phyloP scores from a whole-genome alignment of 768 basidiomycete species.

The Phanerochaete sordida region DNA sequence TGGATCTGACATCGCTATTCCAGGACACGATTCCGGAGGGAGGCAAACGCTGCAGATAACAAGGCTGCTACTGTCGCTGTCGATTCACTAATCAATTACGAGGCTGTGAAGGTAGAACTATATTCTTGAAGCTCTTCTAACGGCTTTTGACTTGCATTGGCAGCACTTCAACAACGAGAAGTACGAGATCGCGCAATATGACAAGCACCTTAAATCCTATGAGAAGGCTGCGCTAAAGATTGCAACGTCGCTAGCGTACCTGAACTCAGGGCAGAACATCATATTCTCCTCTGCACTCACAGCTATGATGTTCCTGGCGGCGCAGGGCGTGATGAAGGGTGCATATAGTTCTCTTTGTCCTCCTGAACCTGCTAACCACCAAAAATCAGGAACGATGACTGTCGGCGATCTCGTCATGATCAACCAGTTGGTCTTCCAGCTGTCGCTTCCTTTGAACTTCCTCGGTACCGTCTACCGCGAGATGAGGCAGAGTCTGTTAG shows the following conservation, averaged over 20 bases:
- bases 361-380: neutral
- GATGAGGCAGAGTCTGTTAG: conserved; percentile 90
- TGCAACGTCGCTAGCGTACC: conserved; percentile 85
- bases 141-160: neutral
- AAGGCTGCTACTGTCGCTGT: conserved; percentile 92
- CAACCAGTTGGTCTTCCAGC: conserved; percentile 96
- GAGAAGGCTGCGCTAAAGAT: conserved; percentile 94
- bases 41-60: conserved; percentile 96
- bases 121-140: neutral
- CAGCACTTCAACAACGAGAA: conserved; percentile 98
- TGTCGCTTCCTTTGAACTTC: conserved; percentile 95
- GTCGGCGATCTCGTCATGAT: conserved; percentile 99
- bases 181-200: conserved; percentile 89
- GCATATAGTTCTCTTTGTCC: neutral
- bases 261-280: conserved; percentile 96
- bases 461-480: conserved; percentile 97
- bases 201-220: conserved; percentile 80
- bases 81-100: conserved; percentile 96
- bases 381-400: conserved; percentile 82
- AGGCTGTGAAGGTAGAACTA: conserved; percentile 90
- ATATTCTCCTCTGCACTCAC: conserved; percentile 96
- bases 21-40: conserved; percentile 91
- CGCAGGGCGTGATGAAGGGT: conserved; percentile 90
- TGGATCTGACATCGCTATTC: neutral
- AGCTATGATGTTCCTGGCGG: conserved; percentile 93